These are phyloP conservation scores for Aspergillus carlsbadensis DNA, from an alignment of 495 filamentous ascomycete species.

Conservation along the genomic window DNA sequence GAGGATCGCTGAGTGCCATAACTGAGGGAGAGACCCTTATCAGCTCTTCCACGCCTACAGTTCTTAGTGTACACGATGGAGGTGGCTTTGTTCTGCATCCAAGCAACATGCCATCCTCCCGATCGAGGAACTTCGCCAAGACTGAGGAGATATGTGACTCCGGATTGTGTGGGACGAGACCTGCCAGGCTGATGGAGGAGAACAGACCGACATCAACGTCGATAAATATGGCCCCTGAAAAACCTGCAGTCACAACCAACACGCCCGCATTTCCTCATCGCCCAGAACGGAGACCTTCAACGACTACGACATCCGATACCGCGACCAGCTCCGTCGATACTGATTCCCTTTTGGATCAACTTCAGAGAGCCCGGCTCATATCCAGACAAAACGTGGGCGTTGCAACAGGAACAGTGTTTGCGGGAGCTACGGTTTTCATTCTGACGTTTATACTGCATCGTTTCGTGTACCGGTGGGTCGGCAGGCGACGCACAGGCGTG, in stretches of 20 bases:
- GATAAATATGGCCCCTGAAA: conserved; percentile 5
- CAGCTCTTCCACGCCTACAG: neutral
- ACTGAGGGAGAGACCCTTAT: neutral
- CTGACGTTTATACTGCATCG: conserved; percentile 1
- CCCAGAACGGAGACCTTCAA: neutral
- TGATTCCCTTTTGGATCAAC: conserved; percentile 2
- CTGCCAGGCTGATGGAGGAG: neutral
- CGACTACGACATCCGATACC: neutral
- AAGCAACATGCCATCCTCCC: conserved; percentile 2
- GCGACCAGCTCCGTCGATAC: neutral
- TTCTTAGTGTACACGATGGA: conserved; percentile 1
- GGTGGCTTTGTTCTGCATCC: conserved; percentile 2
- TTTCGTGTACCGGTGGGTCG: neutral
- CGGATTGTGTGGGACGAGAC: neutral
- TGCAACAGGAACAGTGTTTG: neutral
- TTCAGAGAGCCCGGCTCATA: conserved; percentile 2
- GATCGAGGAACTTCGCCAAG: neutral
- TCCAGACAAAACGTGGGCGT: neutral
- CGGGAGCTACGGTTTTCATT: conserved; percentile 4
- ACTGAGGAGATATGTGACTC: conserved; percentile 3
- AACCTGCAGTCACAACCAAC: neutral
- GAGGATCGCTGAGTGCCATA: neutral
- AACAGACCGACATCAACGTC: neutral
- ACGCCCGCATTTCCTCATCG: neutral
- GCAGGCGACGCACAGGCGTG: conserved; percentile 4